Conservation (phyloP, 179 eudicot species). For the Heliamphora pulchella region DNA sequence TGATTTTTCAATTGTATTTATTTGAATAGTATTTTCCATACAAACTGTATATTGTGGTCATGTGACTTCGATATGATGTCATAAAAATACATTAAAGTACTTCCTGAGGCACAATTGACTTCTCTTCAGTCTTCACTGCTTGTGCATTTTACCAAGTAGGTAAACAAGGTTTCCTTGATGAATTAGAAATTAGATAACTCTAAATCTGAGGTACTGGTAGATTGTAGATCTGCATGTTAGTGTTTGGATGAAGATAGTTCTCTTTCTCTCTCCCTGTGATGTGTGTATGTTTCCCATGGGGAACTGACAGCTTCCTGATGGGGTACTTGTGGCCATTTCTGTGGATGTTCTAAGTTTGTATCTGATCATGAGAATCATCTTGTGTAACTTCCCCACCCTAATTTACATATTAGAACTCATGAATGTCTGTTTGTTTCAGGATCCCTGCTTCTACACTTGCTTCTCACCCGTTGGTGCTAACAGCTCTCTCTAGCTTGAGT, state of each 20-base stretch:
- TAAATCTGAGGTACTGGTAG: background rate
- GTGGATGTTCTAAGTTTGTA: background rate
- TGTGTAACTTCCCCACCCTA: background rate
- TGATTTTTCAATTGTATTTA: background rate
- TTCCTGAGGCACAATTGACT: background rate
- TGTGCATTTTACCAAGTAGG: background rate
- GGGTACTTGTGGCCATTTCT: background rate
- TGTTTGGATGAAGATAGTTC: background rate
- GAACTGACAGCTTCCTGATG: background rate
- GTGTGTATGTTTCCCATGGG: background rate
- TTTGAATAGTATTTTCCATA: background rate
- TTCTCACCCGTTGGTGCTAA: slow-evolving; percentile 79
- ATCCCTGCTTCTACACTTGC: slow-evolving; percentile 76
- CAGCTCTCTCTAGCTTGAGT: slow-evolving; percentile 81
- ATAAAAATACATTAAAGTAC: background rate
- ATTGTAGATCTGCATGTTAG: background rate
- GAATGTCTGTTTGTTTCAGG: slow-evolving; percentile 41
- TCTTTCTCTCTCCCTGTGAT: background rate
- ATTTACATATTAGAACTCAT: slow-evolving; percentile 6
- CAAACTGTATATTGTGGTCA: background rate
- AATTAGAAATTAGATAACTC: background rate
- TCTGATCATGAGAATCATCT: background rate
- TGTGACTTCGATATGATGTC: background rate
- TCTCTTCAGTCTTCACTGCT: background rate
- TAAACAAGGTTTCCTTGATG: background rate